Percentiles rank a stretch among this genome's conserved stretches.
Evolutionary conservation across 2,329 filamentous ascomycete species (phyloP).

Genomic region (Calonectria honghensis): DNA sequence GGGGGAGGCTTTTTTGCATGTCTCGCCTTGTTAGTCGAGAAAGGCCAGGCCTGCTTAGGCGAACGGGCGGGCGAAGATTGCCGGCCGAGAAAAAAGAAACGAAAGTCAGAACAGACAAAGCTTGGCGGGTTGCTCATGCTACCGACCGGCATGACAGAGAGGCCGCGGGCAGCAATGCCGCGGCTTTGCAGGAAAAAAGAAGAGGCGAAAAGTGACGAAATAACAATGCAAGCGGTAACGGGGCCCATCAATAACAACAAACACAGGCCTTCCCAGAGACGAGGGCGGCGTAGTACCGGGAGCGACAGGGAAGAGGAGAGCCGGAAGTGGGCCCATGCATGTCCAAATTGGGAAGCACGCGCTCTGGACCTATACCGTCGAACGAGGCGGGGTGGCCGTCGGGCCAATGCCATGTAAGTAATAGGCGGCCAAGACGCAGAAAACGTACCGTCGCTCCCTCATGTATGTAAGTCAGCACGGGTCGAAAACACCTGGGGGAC

Average conservation of each 20-base stretch:
- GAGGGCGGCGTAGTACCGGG: constrained; percentile 13
- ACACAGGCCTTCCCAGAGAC: constrained; percentile 20
- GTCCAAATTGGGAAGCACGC: constrained; percentile 32
- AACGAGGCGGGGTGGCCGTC: constrained; percentile 13
- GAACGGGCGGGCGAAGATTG: constrained; percentile 5
- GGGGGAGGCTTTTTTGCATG: constrained; percentile 28
- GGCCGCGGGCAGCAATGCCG: constrained; percentile 1
- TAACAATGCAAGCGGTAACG: background rate
- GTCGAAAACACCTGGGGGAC: constrained; percentile 22
- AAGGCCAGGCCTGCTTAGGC: background rate
- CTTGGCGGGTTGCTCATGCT: constrained; percentile 12
- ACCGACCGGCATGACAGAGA: constrained; percentile 16
- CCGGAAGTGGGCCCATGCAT: constrained; percentile 17
- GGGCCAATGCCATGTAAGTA: constrained; percentile 38
- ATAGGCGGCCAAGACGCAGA: constrained; percentile 13
- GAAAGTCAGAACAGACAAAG: constrained; percentile 2
- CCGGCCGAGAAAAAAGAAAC: constrained; percentile 1
- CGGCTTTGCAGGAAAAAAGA: background rate
- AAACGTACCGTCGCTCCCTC: constrained; percentile 13
- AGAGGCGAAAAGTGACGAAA: constrained; percentile 14
- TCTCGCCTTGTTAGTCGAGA: constrained; percentile 29
- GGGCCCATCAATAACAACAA: constrained; percentile 29
- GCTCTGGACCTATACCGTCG: constrained; percentile 32
- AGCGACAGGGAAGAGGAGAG: constrained; percentile 11
- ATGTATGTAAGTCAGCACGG: constrained; percentile 39